Evolutionary conservation across 495 filamentous ascomycete genomes (phyloP), one percentile per base, ranked within the genome.

Genomic region (Penicillium odoratum): DNA sequence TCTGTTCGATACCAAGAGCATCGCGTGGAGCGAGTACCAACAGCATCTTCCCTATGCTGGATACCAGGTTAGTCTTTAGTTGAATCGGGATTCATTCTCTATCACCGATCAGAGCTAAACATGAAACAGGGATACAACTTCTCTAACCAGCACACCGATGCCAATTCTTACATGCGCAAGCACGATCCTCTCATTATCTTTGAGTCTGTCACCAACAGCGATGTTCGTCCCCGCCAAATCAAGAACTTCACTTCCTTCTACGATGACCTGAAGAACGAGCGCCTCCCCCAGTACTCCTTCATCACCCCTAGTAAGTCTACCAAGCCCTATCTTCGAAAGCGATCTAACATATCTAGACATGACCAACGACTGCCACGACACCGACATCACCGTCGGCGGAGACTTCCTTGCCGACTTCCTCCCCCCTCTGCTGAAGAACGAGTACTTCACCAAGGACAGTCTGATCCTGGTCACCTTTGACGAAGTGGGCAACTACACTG

Each of bases 281-380:
- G 68, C 31, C 74, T 89, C 6, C 86, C 86, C 7, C 87, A 89
- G 63, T 89, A 83, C 83, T 80, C 82, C 57, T 88, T 89, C 68
- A 81, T 88, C 53, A 89, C 57, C 11, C 53, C 53, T 40, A 55
- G 33, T 36, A 36, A 11, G 33, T 36, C 13, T 36, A 9, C 3
- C 6, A 3, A 7, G 8, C 30, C 8, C 33, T 10, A 1, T 34
- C 11, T 10, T 10, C 33, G 13, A 13, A 36, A 36, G 9, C 9
- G 11, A 36, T 9, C 33, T 36, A 36, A 36, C 33, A 10, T 11
- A 36, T 4, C 8, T 10, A 36, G 33, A 56, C 53, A 56, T 56
- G 53, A 56, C 53, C n/a, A 56, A 56, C 21, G 84, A 87, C 65
- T 87, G 79, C 26, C 86, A 90, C 59, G 86, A 90, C 67, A 84